Evolutionary conservation across 2,329 filamentous ascomycete genomes (phyloP).

Genomic region (Byssochlamys sp.): DNA sequence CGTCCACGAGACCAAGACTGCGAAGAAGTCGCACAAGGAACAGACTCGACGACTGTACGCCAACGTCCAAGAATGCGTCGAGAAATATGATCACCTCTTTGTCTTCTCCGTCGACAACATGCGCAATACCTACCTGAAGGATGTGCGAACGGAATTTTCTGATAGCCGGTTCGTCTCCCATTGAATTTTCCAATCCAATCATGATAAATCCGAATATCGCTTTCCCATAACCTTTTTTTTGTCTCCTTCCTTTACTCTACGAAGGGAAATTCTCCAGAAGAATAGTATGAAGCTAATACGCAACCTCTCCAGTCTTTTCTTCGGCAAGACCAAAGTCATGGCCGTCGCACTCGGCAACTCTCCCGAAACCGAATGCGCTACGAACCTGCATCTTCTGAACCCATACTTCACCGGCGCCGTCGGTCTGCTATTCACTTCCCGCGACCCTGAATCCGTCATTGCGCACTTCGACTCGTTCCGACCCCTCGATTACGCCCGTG

Average conservation of each 20-base stretch:
- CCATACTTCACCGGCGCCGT: slow-evolving; percentile 69
- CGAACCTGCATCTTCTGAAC: slow-evolving; percentile 62
- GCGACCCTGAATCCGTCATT: slow-evolving; percentile 55
- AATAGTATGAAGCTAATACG: slow-evolving; percentile 1
- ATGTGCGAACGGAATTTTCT: slow-evolving; percentile 71
- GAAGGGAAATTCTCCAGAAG: too few species aligned
- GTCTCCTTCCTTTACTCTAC: neutral
- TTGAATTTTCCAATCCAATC: neutral
- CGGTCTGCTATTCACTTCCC: slow-evolving; percentile 82
- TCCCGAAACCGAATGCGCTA: slow-evolving; percentile 67
- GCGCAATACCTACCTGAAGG: slow-evolving; percentile 93
- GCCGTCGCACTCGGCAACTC: slow-evolving; percentile 77
- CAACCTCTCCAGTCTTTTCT: slow-evolving; percentile 62
- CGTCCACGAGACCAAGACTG: slow-evolving; percentile 80
- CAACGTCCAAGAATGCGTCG: slow-evolving; percentile 75
- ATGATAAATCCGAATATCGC: neutral
- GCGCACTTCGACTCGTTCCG: slow-evolving; percentile 63
- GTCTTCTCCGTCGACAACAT: slow-evolving; percentile 93
- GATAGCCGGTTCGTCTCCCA: slow-evolving; percentile 60
- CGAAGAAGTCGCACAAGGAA: slow-evolving; percentile 88
- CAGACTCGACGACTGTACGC: slow-evolving; percentile 75
- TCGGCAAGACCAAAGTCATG: slow-evolving; percentile 99
- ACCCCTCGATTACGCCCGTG: slow-evolving; percentile 81
- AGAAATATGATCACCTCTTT: slow-evolving; percentile 81
- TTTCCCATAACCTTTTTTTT: slow-evolving; percentile 23